These are phyloP conservation scores for Corrigiola litoralis DNA, from an alignment of 179 eudicot species.

Conservation along the genomic window DNA sequence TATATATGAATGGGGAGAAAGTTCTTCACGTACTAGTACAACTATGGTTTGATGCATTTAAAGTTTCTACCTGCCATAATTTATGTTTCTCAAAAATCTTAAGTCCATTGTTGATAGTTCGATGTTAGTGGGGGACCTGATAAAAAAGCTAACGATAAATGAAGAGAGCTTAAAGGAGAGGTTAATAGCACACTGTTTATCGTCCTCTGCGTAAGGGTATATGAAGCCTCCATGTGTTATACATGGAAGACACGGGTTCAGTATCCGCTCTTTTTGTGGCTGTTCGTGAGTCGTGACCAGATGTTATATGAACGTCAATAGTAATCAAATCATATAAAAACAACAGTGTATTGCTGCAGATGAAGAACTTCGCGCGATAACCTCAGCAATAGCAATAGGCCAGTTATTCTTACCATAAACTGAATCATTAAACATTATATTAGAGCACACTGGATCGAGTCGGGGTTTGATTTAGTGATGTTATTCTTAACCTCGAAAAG, in stretches of 20 bases:
- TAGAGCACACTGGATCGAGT: too few relatives aligned
- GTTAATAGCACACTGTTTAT: not conserved
- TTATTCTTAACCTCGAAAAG: too few relatives aligned
- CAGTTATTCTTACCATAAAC: too few relatives aligned
- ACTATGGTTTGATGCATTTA: constrained; percentile 19
- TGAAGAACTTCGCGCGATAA: too few relatives aligned
- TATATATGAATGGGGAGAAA: not conserved
- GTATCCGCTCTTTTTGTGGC: too few relatives aligned
- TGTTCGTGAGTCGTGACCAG: not conserved
- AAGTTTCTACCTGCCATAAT: constrained; percentile 25
- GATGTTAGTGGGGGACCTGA: constrained; percentile 7
- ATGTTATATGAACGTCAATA: too few relatives aligned
- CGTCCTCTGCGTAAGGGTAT: not conserved
- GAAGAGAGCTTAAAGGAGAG: not conserved
- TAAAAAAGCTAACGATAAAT: constrained; percentile 3
- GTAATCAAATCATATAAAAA: not conserved
- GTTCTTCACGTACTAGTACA: not conserved
- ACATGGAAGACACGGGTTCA: not conserved
- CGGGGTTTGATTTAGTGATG: too few relatives aligned
- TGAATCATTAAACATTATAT: too few relatives aligned
- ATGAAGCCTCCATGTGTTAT: not conserved
- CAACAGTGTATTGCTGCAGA: too few relatives aligned
- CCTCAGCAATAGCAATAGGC: too few relatives aligned
- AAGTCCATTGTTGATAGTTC: not conserved
- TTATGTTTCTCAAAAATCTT: not conserved